Base-by-base conservation (phyloP, 108 stramenopile genomes). In the Cyclotella choctawhatcheeana region DNA sequence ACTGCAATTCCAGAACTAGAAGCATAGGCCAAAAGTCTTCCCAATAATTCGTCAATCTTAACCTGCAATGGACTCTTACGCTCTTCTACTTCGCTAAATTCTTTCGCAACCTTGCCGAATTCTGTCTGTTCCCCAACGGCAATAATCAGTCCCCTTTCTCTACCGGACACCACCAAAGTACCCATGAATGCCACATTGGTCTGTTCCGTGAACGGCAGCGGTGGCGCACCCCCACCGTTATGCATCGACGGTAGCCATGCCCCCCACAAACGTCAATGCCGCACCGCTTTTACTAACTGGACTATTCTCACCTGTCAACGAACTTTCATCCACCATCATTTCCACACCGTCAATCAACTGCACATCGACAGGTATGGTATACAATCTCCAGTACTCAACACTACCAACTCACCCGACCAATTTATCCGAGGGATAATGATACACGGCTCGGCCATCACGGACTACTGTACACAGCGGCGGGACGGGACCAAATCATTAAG, bases 41-140 rank as follows among this genome's bases (percentile, higher is more conserved):
- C 96, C 74, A 99, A n/a, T n/a, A n/a, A 78, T 54, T 93, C 97
- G 82, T 98, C 98, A 87, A 99, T 99, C 53, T 96, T 96, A 51
- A 88, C 56, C 82, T 99, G 98, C 18, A 99, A 81, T 14, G 97
- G 97, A 25, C 94, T 96, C 59, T 96, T 91, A 3, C 92, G 80
- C 6, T 63, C 61, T 48, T 93, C 89, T 17, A 97, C 88, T 20
- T 83, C 83, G 14, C 77, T 59, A 66, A 98, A 66, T 76, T 97
- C 96, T 21, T 83, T 68, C 32, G 91, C 89, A 31, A 98, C 88
- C 72, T 89, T 93, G 3, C 98, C 98, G 76, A 98, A 96, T 72
- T 97, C 97, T 8, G 97, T 98, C 20, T 63, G 40, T 20, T 78
- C 64, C 5, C 97, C 98, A 26, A 94, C 94, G 16, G 96, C 91